Percentiles rank a stretch among this genome's conserved stretches.
These are phyloP conservation scores for Termitomyces sp. DNA, from an alignment of 768 basidiomycete species.

Conservation along the genomic window DNA sequence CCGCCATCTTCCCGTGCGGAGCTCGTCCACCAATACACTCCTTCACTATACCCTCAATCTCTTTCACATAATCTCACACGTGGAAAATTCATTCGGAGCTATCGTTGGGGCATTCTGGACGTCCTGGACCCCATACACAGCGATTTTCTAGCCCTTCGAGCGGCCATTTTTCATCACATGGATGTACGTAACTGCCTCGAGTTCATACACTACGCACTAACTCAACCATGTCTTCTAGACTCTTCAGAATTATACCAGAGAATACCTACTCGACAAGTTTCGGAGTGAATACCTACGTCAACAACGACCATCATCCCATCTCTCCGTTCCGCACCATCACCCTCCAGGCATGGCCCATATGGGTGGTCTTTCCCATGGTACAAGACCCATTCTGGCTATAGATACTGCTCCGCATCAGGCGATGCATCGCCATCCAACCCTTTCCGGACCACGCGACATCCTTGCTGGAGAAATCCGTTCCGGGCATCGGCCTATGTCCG, in stretches of 20 bases:
- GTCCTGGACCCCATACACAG: conserved; percentile 75
- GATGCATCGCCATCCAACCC: conserved; percentile 40
- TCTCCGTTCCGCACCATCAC: conserved; percentile 40
- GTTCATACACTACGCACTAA: conserved; percentile 13
- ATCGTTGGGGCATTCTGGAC: conserved; percentile 84
- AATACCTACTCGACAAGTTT: conserved; percentile 81
- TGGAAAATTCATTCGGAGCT: conserved; percentile 66
- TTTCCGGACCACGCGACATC: conserved; percentile 45
- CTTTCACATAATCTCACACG: conserved; percentile 44
- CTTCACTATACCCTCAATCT: conserved; percentile 39
- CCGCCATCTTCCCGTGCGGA: conserved; percentile 61
- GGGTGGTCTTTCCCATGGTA: conserved; percentile 38
- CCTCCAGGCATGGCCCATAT: conserved; percentile 36
- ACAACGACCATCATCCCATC: conserved; percentile 43
- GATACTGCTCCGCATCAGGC: conserved; percentile 52
- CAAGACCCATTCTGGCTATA: conserved; percentile 58
- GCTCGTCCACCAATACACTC: conserved; percentile 70
- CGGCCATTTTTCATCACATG: conserved; percentile 85
- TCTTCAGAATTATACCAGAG: conserved; percentile 79
- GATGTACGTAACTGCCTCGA: conserved; percentile 49
- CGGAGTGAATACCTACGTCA: conserved; percentile 53
- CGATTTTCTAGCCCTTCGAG: conserved; percentile 75
- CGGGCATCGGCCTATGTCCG: conserved; percentile 39
- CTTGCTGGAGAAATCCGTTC: conserved; percentile 41
- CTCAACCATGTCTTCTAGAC: conserved; percentile 42